Base-by-base conservation (phyloP, 2,329 filamentous ascomycete genomes). In the Claviceps sorghi region DNA sequence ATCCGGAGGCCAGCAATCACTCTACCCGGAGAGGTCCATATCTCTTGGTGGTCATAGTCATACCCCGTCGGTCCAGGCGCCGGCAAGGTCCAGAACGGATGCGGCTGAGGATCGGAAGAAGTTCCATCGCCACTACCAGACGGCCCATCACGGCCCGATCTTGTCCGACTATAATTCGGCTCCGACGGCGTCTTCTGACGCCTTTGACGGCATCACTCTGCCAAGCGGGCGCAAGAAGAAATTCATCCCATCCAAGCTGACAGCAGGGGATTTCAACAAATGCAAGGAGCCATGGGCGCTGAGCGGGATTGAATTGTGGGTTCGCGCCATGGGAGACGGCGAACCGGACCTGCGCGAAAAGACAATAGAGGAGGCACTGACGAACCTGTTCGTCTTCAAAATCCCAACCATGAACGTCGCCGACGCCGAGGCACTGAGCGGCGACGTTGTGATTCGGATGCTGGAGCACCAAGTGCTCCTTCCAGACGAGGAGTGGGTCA, bases 371-470 rank as follows among this genome's bases (percentile, higher is more conserved):
- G 90, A 97, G 59, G 90, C 88, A 2, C 75, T 98, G 43, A 83
- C 95, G 43, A 86, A 83, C 32, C 73, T 98, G 7, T 97, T 98
- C 65, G 95, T 88, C 1, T 80, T 87, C 68, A 97, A 96, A 67
- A 89, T 98, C 0, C 90, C 93, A 0, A 98, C 89, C 0, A 96
- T 98, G 88, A 97, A 98, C 60, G 91, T 93, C 43, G 90, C 91
- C 6, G 94, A 98, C 72, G 93, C 93, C 0, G 93, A 98, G 65
- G 84, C 83, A 1, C 74, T 98, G 50, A 88, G 87, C 56, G 78
- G 80, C 54, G 81, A 80, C 42, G 86, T 95, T 0, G 82, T 95
- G 2, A 74, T 81, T 52, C 79, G 83, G 47, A 93, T 98, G 87
- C 79, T 91, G 58, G 76, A 79, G 26, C 81, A 84, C 9, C 84